Base-by-base conservation (phyloP, 2,329 filamentous ascomycete species). In the Colletotrichum eleusines region DNA sequence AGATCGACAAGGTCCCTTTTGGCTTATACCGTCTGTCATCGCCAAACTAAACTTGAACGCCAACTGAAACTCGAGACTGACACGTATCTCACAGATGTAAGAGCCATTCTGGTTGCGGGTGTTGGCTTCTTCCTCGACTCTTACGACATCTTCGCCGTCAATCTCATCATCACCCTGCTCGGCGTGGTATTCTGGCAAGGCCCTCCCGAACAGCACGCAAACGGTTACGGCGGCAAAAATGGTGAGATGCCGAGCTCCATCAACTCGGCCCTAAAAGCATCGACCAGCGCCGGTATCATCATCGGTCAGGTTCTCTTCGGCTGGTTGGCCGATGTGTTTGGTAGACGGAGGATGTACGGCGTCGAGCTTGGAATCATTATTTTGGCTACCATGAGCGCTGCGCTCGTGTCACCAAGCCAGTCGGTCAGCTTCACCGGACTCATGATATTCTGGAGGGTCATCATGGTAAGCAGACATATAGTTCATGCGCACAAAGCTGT, bases 121-220 rank as follows among this genome's bases (percentile, higher is more conserved):
- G 90, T 94, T 69, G 93, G 93, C 62, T 95, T 96, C 84, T 94
- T 95, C 78, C 91, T 93, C 57, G 93, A 95, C 79, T 91, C 92
- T 16, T 95, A 95, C 81, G 90, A 89, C 74, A 93, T 94, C 75
- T 96, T 96, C 79, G 91, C 93, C 76, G 92, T 94, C 79, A 93
- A 92, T 78, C 84, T 95, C 58, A 87, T 92, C 59, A 91, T 90
- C 1, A 87, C 86, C 55, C 88, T 95, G 78, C 82, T 95, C 18
- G 93, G 93, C 54, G 86, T 95, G 18, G 92, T 94, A 59, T 96
- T 91, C 79, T 96, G 92, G 88, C 84, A 88, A 73, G 84, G 84
- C 3, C 42, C 66, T 55, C 66, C 69, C 1, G 72, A 80, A 5
- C 77, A 80, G 3, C 77, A 77, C 3, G 72, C 74, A 20, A 81